Base-by-base conservation (phyloP, 2,329 filamentous ascomycete species). In the Arthrobotrys sinensis region DNA sequence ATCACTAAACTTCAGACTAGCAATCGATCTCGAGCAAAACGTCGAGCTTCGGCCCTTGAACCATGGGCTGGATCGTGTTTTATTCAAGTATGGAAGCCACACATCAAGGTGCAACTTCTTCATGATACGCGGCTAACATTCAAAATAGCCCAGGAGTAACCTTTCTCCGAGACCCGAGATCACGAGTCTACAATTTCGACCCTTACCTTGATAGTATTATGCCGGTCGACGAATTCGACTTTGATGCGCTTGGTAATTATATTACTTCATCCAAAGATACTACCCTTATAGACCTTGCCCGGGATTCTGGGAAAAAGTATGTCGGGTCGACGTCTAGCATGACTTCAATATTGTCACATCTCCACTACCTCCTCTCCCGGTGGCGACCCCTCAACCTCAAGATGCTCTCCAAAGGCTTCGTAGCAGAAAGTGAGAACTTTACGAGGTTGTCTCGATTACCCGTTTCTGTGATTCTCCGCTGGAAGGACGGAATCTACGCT, bases 321-420 rank as follows among this genome's bases (percentile, higher is more conserved):
- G 91, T 94, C 10, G 96, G 96, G 8, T 99, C 96, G 11, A 98
- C 96, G 0, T 99, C 96, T 1, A 98, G 95, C 85, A 97, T 97
- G 94, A 97, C 95, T 0, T 87, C 91, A 1, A 90, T 92, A 63
- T 87, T 99, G 52, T 89, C 91, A 1, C 96, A 99, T 82, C 97
- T 99, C 82, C 96, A 99, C 84, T 98, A 90, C 82, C 88, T 99
- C 2, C 87, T 99, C 8, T 98, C 95, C 0, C 86, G 88, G 5
- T 98, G 93, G 92, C 90, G 96, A 66, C 86, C 87, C 1, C 87
- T 97, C 76, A 92, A 93, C 77, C 85, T 89, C 14, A 84, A 85
- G 0, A 89, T 89, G 82, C 83, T 97, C 0, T 95, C 93, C 0
- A 88, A 88, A 63, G 86, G 86, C 0, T 95, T 97, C 81, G 82